Base-by-base conservation (phyloP, 1,284 basidiomycete genomes). In the Porodaedalea pini region DNA sequence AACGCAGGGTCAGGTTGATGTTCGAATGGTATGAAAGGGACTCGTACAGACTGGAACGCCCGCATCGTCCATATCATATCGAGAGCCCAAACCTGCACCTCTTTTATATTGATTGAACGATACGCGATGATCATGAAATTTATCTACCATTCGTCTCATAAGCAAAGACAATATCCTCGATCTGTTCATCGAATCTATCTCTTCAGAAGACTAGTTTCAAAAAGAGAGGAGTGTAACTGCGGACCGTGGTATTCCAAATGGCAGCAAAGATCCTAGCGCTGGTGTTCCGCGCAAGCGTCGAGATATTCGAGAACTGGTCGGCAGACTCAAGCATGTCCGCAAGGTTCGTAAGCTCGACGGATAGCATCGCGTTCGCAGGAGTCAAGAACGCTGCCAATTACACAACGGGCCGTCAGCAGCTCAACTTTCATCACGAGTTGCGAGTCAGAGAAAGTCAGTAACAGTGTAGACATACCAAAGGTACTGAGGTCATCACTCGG, bases 351-450 rank as follows among this genome's bases (percentile, higher is more conserved):
- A 89, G 70, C 65, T 90, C 87, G 15, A 90, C 86, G 60, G 83
- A 85, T 51, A 90, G 73, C 88, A 88, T 90, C 5, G 88, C 88
- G 69, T 90, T 90, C 7, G 87, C 88, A n/a, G 88, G 83, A 0
- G 81, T 86, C 57, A 88, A 73, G 69, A 87, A 89, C 2, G 88
- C 85, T 88, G 51, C 7, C n/a, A n/a, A 36, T 34, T 55, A 10
- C 15, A 45, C 13, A 36, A 27, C 40, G n/a, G n/a, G n/a, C n/a
- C n/a, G n/a, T n/a, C n/a, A n/a, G n/a, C n/a, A n/a, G n/a, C n/a
- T n/a, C n/a, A n/a, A n/a, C n/a, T n/a, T n/a, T n/a, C 4, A 3
- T 13, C 32, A 39, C 2, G n/a, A n/a, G 19, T 19, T n/a, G n/a
- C 15, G 13, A 21, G 6, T 21, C 11, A 37, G 54, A 49, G 2